Conservation (phyloP, 306 rosid genomes). For the Nissolia schottii region DNA sequence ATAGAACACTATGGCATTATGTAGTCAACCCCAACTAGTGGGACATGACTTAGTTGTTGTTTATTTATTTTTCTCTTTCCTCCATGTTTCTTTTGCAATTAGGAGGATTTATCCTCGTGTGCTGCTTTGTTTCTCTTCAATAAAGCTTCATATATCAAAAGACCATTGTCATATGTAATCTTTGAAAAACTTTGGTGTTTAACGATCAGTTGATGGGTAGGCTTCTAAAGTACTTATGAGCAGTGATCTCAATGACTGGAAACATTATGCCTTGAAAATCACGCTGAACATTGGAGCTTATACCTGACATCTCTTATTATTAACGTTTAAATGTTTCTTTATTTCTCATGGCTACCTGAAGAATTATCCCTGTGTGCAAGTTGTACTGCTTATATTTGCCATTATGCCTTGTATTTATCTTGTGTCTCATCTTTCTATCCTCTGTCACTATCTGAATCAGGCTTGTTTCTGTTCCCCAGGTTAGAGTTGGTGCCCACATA, state of each 20-base stretch:
- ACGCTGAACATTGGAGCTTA: conserved; percentile 1
- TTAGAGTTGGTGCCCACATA: conserved; percentile 79
- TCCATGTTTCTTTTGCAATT: not conserved
- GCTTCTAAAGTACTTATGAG: not conserved
- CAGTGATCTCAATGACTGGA: not conserved
- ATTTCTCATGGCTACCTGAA: conserved; percentile 13
- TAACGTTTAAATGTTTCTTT: not conserved
- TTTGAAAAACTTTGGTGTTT: not conserved
- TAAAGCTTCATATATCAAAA: not conserved
- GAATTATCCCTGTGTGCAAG: not conserved
- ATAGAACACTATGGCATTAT: no score
- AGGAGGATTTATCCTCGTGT: not conserved
- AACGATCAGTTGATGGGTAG: conserved; percentile 6
- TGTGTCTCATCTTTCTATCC: not conserved
- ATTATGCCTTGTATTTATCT: conserved; percentile 10
- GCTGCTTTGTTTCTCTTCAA: not conserved
- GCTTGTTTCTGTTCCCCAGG: conserved; percentile 38
- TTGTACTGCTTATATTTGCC: conserved; percentile 1
- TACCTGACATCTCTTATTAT: not conserved
- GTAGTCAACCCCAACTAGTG: no score
- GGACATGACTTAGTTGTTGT: no score
- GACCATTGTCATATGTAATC: not conserved
- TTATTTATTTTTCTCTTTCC: not conserved
- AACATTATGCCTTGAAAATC: not conserved
- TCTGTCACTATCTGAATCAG: conserved; percentile 11